These are phyloP conservation scores for Hevea brasiliensis DNA, from an alignment of 345 rosid genomes.

Conservation along the genomic window DNA sequence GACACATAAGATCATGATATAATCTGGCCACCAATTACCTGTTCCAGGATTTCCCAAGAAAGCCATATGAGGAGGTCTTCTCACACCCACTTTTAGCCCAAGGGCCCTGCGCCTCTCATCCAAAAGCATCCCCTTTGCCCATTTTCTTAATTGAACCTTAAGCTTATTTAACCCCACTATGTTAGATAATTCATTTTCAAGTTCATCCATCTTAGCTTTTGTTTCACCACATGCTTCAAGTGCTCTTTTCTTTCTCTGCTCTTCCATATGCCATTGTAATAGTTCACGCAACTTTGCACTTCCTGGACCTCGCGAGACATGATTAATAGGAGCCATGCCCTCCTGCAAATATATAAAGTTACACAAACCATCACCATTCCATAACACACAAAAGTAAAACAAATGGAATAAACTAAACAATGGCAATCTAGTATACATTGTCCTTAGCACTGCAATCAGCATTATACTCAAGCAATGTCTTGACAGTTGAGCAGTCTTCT, in stretches of 20 bases:
- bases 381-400: conserved; percentile 10
- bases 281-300: conserved; percentile 65
- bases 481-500: conserved; percentile 73
- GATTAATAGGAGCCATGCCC: conserved; percentile 87
- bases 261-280: conserved; percentile 58
- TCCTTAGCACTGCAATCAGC: conserved; percentile 94
- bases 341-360: conserved; percentile 52
- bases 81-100: conserved; percentile 75
- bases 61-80: conserved; percentile 98
- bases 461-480: conserved; percentile 74
- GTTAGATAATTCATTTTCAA: conserved; percentile 67
- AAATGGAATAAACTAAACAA: not conserved
- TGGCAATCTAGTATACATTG: conserved; percentile 45
- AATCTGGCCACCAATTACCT: conserved; percentile 40
- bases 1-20: not conserved
- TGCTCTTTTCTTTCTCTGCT: conserved; percentile 80
- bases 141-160: conserved; percentile 83
- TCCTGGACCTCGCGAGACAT: conserved; percentile 77
- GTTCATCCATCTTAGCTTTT: conserved; percentile 85
- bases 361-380: conserved; percentile 11
- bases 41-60: conserved; percentile 98
- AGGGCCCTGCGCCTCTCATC: conserved; percentile 95
- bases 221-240: conserved; percentile 76
- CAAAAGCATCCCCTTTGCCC: conserved; percentile 99
- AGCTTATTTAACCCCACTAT: conserved; percentile 85